These are phyloP conservation scores for Kuraishia floccosa DNA, from an alignment of 805 yeast genomes.

Conservation along the genomic window DNA sequence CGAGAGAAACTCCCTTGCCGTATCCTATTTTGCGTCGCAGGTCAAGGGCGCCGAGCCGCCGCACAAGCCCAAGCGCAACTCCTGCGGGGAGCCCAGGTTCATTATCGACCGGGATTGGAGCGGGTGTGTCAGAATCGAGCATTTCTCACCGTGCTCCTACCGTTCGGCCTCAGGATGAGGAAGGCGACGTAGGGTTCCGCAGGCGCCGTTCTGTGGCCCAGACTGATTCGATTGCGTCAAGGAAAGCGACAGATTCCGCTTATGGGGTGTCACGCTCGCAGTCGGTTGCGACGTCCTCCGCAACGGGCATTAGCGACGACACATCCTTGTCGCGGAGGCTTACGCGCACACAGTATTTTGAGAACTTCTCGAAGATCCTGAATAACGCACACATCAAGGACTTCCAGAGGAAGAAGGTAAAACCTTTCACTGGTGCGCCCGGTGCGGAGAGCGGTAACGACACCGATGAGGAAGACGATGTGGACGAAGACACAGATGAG, in stretches of 20 bases:
- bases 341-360: slow-evolving; percentile 14
- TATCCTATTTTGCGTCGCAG: slow-evolving; percentile 33
- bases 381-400: slow-evolving; percentile 78
- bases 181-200: slow-evolving; percentile 7
- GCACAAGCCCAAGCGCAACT: too few relatives aligned
- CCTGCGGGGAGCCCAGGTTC: too few relatives aligned
- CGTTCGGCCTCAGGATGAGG: slow-evolving; percentile 7
- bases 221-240: neutral
- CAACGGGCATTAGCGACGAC: too few relatives aligned
- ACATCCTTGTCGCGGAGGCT: neutral
- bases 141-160: too few relatives aligned
- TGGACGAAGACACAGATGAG: slow-evolving; percentile 10
- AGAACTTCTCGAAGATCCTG: slow-evolving; percentile 39
- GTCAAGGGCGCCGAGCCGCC: neutral
- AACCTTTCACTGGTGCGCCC: slow-evolving; percentile 14
- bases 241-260: neutral
- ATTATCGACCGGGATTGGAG: slow-evolving; percentile 2
- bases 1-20: slow-evolving; percentile 81
- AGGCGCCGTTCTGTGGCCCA: neutral
- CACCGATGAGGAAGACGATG: slow-evolving; percentile 7
- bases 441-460: slow-evolving; percentile 22
- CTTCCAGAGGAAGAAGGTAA: slow-evolving; percentile 54
- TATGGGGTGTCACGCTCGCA: neutral
- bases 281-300: neutral
- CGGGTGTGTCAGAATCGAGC: neutral